Evolutionary conservation across 805 yeast genomes (phyloP).

Genomic region (Ogataea pignaliae): DNA sequence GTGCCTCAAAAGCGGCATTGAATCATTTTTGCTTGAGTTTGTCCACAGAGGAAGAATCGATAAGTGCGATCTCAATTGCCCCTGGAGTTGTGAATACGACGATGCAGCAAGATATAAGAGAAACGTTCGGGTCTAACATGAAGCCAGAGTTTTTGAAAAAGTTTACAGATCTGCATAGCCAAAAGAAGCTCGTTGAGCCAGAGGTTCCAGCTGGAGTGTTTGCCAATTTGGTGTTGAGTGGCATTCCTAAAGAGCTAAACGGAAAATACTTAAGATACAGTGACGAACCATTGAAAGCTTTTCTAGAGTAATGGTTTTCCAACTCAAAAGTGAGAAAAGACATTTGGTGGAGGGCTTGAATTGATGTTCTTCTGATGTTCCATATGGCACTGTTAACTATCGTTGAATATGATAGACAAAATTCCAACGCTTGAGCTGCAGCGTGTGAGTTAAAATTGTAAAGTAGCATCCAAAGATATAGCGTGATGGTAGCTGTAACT

Average conservation of each 20-base stretch:
- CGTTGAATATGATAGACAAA: too few species aligned
- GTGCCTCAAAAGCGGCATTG: slow-evolving; percentile 86
- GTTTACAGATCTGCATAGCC: slow-evolving; percentile 59
- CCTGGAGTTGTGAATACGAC: slow-evolving; percentile 93
- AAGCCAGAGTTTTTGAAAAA: slow-evolving; percentile 49
- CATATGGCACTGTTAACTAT: too few species aligned
- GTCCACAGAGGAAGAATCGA: slow-evolving; percentile 58
- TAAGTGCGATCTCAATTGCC: slow-evolving; percentile 70
- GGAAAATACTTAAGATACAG: slow-evolving; percentile 68
- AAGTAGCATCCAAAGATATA: too few species aligned
- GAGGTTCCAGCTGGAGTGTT: slow-evolving; percentile 67
- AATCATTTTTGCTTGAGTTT: slow-evolving; percentile 69
- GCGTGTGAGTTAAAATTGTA: too few species aligned
- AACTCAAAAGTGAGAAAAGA: too few species aligned
- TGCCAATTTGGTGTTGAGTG: slow-evolving; percentile 59
- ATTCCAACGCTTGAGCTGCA: too few species aligned
- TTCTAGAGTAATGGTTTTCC: not conserved
- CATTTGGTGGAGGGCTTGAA: too few species aligned
- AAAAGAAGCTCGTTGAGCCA: slow-evolving; percentile 59
- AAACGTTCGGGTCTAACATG: slow-evolving; percentile 57
- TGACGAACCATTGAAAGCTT: slow-evolving; percentile 31
- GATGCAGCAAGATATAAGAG: slow-evolving; percentile 83
- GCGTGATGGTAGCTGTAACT: too few species aligned
- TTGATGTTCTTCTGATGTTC: too few species aligned
- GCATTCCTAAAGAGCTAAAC: slow-evolving; percentile 51